Percentiles rank a stretch among this genome's conserved stretches.
Conservation (phyloP, 2,329 filamentous ascomycete species). For the Trichoderma semiorbis region DNA sequence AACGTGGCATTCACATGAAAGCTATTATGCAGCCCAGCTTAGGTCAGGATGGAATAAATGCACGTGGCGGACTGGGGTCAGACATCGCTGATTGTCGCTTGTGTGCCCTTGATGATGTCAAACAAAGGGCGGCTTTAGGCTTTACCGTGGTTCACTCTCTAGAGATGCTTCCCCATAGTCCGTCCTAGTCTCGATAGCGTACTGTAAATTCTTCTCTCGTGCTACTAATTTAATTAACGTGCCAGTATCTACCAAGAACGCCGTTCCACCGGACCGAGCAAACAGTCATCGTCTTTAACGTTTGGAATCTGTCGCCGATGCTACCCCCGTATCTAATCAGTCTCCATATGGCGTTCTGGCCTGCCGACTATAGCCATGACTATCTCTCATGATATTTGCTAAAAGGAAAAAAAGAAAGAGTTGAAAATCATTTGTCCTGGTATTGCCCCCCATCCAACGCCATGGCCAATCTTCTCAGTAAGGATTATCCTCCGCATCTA, state of each 20-base stretch:
- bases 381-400: neutral
- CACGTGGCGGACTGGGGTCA: slow-evolving; percentile 4
- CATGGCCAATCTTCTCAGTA: slow-evolving; percentile 24
- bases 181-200: neutral
- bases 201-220: neutral
- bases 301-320: neutral
- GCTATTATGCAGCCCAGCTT: neutral
- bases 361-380: neutral
- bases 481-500: slow-evolving; percentile 5
- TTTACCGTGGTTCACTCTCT: neutral
- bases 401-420: neutral
- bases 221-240: neutral
- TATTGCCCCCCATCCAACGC: slow-evolving; percentile 31
- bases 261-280: neutral
- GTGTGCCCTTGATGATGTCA: neutral
- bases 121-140: neutral
- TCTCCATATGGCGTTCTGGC: neutral
- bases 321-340: neutral
- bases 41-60: neutral
- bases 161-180: neutral
- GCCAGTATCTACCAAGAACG: neutral
- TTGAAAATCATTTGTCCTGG: slow-evolving; percentile 27
- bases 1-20: neutral
- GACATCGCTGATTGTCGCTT: neutral
- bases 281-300: neutral